Evolutionary conservation across 345 rosid species (phyloP), one percentile per base, ranked within the genome.

Genomic region (Citrus cavaleriei): DNA sequence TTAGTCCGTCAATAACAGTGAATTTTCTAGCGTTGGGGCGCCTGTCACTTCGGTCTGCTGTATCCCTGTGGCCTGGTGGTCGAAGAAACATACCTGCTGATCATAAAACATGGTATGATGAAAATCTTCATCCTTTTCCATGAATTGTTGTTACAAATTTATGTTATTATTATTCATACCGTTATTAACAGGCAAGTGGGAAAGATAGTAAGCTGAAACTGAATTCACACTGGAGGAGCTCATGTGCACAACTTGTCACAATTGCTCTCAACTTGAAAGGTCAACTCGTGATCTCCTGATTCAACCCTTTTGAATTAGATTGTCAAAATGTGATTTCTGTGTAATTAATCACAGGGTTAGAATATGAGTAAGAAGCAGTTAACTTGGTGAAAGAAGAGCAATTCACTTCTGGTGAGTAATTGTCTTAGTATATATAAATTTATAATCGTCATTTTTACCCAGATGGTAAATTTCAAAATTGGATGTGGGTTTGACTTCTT

Each of bases 181-280:
- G 46, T 10, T 10, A 40, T 2, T 42, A 10, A 0, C 4, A 42
- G 49, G 14, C 49, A 42, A 42, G 49, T 10, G 49, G 49, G 0
- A 42, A 42, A 42, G 49, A 54, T 37, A 65, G 19, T 10, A 85
- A 81, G 82, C 83, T 84, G 74, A 83, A 84, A 83, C 86, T 85
- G 37, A 93, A 91, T 80, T 89, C 92, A 49, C 86, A 89, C 87
- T 93, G 90, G 89, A 82, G 83, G 79, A 95, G 98, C 83, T 95
- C 97, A 28, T 28, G 97, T 74, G 83, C 95, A 32, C 86, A 27
- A 35, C 94, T 97, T 2, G 93, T 95, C 72, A 87, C 97, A 12
- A 86, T 90, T 75, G 97, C 93, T 10, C 97, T 93, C 85, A 80
- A 87, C 78, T 73, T 91, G 72, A 95, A 95, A 93, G 94, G 97